Evolutionary conservation across 768 basidiomycete genomes (phyloP).

Genomic region (Pleurotus tuoliensis): DNA sequence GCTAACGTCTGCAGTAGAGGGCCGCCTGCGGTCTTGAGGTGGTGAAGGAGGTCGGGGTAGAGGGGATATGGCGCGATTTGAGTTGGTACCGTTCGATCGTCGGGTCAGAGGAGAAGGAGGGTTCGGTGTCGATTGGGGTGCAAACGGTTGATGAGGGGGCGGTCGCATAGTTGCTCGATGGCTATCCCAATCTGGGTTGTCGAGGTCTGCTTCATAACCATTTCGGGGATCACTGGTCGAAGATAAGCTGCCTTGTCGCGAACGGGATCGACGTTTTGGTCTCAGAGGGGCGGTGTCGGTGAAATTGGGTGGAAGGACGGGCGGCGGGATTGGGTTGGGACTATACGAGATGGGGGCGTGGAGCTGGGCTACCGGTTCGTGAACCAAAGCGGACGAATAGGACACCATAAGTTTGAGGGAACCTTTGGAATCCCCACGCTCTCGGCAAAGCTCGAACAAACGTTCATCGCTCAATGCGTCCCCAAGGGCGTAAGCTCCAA

Average conservation of each 20-base stretch:
- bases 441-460: slow-evolving; percentile 67
- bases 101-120: slow-evolving; percentile 39
- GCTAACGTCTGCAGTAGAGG: slow-evolving; percentile 15
- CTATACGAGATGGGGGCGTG: slow-evolving; percentile 29
- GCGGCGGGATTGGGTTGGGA: slow-evolving; percentile 47
- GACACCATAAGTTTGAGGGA: slow-evolving; percentile 83
- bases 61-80: slow-evolving; percentile 11
- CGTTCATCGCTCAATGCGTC: slow-evolving; percentile 68
- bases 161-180: slow-evolving; percentile 33
- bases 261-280: slow-evolving; percentile 49
- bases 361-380: slow-evolving; percentile 39
- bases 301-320: slow-evolving; percentile 34
- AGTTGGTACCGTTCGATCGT: slow-evolving; percentile 26
- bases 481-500: slow-evolving; percentile 73
- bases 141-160: slow-evolving; percentile 28
- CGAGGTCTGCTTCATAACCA: slow-evolving; percentile 74
- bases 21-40: slow-evolving; percentile 19
- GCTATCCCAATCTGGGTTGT: slow-evolving; percentile 49
- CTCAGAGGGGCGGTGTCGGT: slow-evolving; percentile 36
- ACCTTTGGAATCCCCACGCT: slow-evolving; percentile 72
- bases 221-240: slow-evolving; percentile 61
- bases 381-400: slow-evolving; percentile 57
- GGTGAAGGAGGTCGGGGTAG: slow-evolving; percentile 30
- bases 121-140: slow-evolving; percentile 16
- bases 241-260: slow-evolving; percentile 68